Evolutionary conservation across 2,329 filamentous ascomycete genomes (phyloP), one percentile per base, ranked within the genome.

Genomic region (Metarhizium guizhouense): DNA sequence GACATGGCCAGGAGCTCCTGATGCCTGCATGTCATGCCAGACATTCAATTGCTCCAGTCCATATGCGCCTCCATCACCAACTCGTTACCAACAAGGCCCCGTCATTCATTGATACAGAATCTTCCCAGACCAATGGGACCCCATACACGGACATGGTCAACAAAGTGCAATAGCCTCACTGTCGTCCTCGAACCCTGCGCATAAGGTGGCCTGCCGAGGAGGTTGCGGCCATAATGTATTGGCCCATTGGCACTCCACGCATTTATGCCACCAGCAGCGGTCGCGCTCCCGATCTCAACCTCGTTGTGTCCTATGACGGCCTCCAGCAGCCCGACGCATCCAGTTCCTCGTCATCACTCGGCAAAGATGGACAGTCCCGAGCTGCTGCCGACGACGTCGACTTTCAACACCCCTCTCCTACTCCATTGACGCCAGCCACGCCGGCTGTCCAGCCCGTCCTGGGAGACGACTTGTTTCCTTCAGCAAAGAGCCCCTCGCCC

Each of bases 241-340:
- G 90, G 90, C 90, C 90, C 67, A 83, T 91, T 71, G 89, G 88
- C 71, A 88, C 88, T 69, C 88, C 90, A 68, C 85, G 86, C 70
- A 85, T 92, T 70, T 93, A 90, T 76, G 86, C 88, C 67, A 87
- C 87, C 64, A 88, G 80, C 74, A 88, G 83, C 73, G 82, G 80
- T 67, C 78, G 79, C 69, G 72, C 77, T 62, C 71, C 76, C 55
- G 70, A 73, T 55, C 70, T 77, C 61, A 78, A 74, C 59, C 68
- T 78, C 56, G 73, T 79, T 59, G 72, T 82, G 58, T 81, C 79
- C 54, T 79, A 85, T 62, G 81, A 89, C 75, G 85, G 86, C 68
- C 74, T 83, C 20, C 59, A 64, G 61, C 65, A 69, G 64, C 60
- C 67, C 58, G 66, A 63, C 48, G 65, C 65, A 40, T 60, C 63